Conservation (phyloP, 2,329 filamentous ascomycete species). For the Aaosphaeria pasadenensis region DNA sequence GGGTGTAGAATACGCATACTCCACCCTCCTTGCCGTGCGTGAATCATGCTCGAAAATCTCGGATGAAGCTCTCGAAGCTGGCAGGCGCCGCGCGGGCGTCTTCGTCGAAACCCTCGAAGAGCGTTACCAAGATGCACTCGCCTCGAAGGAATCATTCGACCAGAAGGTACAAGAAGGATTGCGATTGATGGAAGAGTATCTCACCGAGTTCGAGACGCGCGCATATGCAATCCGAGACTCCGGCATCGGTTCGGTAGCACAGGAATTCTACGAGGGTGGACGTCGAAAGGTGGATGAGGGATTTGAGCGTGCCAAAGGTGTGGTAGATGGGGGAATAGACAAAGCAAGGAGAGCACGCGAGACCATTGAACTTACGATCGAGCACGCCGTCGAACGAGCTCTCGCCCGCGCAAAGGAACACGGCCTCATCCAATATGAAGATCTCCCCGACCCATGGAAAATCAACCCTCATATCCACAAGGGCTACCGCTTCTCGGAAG, state of each 20-base stretch:
- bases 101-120: constrained; percentile 90
- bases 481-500: constrained; percentile 92
- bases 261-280: constrained; percentile 72
- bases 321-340: constrained; percentile 78
- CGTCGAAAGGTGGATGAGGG: constrained; percentile 78
- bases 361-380: constrained; percentile 57
- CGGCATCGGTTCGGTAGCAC: constrained; percentile 70
- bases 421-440: constrained; percentile 82
- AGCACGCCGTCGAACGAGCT: constrained; percentile 80
- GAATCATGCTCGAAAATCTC: constrained; percentile 86
- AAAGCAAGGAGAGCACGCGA: constrained; percentile 79
- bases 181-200: constrained; percentile 77
- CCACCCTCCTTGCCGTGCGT: constrained; percentile 80
- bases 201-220: constrained; percentile 79
- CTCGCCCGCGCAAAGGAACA: constrained; percentile 72
- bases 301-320: constrained; percentile 68
- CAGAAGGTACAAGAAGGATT: constrained; percentile 90
- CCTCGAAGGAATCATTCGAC: constrained; percentile 79
- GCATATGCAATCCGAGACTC: constrained; percentile 77
- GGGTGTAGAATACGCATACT: constrained; percentile 79
- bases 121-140: constrained; percentile 81
- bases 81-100: constrained; percentile 77
- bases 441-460: constrained; percentile 87
- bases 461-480: constrained; percentile 90
- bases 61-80: constrained; percentile 83